A percentile compares a stretch with the other conserved stretches of the same genome.
phyloP scores from a whole-genome alignment of 164 flowering plant species.

The Tetracentron sinense region DNA sequence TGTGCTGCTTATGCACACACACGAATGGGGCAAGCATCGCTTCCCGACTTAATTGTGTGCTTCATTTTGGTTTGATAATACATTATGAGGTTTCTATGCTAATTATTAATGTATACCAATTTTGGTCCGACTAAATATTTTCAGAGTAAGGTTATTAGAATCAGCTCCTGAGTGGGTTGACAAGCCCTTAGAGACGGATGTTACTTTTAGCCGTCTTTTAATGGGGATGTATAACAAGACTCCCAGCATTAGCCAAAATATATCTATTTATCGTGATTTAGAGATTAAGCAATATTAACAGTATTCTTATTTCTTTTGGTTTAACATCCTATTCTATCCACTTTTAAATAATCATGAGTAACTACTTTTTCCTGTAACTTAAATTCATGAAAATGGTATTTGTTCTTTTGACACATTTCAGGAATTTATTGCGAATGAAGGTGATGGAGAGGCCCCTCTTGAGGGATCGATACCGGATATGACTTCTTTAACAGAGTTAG shows the following conservation, averaged over 20 bases:
- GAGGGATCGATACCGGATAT: slow-evolving; percentile 98
- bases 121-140: neutral
- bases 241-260: neutral
- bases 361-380: neutral
- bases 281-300: neutral
- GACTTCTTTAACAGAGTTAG: slow-evolving; percentile 99
- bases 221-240: neutral
- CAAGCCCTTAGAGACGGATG: neutral
- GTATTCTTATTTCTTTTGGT: neutral
- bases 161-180: neutral
- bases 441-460: slow-evolving; percentile 88
- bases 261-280: neutral
- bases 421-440: slow-evolving; percentile 93
- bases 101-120: neutral
- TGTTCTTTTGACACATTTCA: slow-evolving; percentile 20
- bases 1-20: too few species aligned
- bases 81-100: neutral
- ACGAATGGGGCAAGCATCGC: too few species aligned
- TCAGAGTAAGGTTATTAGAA: neutral
- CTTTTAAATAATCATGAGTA: neutral
- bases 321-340: neutral
- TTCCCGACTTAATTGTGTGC: neutral
- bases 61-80: neutral
- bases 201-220: neutral
- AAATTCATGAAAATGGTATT: neutral